Percentiles rank a stretch among this genome's conserved stretches.
phyloP scores from a whole-genome alignment of 2,329 filamentous ascomycete genomes.

The Fusarium siculi region DNA sequence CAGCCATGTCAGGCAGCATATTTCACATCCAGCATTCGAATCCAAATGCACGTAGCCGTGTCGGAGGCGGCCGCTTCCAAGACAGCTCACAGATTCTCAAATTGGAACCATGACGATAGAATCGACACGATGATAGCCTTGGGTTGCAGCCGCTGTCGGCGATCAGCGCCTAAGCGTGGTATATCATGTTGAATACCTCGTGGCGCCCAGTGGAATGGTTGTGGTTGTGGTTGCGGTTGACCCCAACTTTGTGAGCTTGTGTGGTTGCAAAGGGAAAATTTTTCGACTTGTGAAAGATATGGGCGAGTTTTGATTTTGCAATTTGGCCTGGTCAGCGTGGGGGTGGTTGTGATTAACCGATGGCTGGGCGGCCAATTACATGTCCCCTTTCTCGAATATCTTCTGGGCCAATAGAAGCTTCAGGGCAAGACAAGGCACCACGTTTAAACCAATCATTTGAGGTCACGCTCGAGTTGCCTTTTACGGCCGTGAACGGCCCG shows the following conservation, averaged over 20 bases:
- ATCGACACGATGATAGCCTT: constrained; percentile 1
- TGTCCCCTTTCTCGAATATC: neutral
- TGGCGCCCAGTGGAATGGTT: constrained; percentile 30
- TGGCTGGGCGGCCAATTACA: constrained; percentile 8
- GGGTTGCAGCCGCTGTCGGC: constrained; percentile 28
- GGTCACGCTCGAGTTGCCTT: constrained; percentile 23
- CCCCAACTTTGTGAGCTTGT: constrained; percentile 25
- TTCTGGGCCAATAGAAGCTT: constrained; percentile 20
- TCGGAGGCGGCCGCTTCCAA: constrained; percentile 15
- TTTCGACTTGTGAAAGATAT: constrained; percentile 35
- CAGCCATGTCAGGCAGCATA: neutral
- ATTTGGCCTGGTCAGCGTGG: constrained; percentile 45
- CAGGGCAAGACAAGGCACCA: constrained; percentile 11
- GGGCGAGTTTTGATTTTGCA: constrained; percentile 44
- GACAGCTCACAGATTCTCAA: neutral
- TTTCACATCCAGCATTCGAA: neutral
- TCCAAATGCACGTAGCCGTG: neutral
- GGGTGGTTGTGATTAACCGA: constrained; percentile 35
- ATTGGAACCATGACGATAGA: constrained; percentile 13
- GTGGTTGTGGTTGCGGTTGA: constrained; percentile 19
- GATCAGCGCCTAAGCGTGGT: constrained; percentile 35
- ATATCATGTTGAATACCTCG: constrained; percentile 19
- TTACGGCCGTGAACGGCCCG: constrained; percentile 22
- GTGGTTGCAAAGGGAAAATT: constrained; percentile 39
- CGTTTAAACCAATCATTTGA: constrained; percentile 20